A percentile compares a stretch with the other conserved stretches of the same genome.
These are phyloP conservation scores for Oryza glaberrima DNA, from an alignment of 176 grass and related monocot genomes.

Conservation along the genomic window DNA sequence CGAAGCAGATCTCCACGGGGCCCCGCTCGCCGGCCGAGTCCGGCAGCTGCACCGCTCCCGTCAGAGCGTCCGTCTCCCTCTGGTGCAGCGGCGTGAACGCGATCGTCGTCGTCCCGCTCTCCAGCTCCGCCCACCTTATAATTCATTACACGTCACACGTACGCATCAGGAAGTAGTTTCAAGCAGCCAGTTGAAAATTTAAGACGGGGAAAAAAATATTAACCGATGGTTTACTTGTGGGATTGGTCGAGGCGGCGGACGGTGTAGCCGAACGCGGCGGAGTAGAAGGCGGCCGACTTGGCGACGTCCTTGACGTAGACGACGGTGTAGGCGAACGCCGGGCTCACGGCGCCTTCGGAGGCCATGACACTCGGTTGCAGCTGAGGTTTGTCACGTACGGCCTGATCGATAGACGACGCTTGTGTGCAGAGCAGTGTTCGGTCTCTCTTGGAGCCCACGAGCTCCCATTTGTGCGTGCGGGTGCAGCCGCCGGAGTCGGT, in stretches of 20 bases:
- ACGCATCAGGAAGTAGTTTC: no score
- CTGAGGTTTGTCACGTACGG: no score
- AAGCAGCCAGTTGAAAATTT: no score
- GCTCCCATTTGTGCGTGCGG: background rate
- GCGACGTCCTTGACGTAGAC: constrained; percentile 67
- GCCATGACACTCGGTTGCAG: constrained; percentile 32
- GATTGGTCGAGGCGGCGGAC: constrained; percentile 77
- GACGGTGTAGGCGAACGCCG: constrained; percentile 60
- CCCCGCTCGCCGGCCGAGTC: constrained; percentile 40
- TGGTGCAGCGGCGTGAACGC: constrained; percentile 86
- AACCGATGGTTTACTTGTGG: constrained; percentile 29
- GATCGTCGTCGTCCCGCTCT: constrained; percentile 77
- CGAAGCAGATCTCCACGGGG: constrained; percentile 86
- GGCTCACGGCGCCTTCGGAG: constrained; percentile 23
- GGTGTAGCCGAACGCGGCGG: constrained; percentile 66
- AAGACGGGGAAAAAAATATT: no score
- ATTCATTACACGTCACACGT: no score
- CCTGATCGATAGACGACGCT: no score
- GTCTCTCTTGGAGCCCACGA: no score
- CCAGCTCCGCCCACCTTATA: constrained; percentile 79
- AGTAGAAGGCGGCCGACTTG: constrained; percentile 68
- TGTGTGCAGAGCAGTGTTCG: no score
- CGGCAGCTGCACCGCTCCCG: constrained; percentile 59
- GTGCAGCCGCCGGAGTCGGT: background rate
- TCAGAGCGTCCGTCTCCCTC: constrained; percentile 67